Evolutionary conservation across 2,329 filamentous ascomycete species (phyloP).

Genomic region (Colletotrichum spaethianum): DNA sequence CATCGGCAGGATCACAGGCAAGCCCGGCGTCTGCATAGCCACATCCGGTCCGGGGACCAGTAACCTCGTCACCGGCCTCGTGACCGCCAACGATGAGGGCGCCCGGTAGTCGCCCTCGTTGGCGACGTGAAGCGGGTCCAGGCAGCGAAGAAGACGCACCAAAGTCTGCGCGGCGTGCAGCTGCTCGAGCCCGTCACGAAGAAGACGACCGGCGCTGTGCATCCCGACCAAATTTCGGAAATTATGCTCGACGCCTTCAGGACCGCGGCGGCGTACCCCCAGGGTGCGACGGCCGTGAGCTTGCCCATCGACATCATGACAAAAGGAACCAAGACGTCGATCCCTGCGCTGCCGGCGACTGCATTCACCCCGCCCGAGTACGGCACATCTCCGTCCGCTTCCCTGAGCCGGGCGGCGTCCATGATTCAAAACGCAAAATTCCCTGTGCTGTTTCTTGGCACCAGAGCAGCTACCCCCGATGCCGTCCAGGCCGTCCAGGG

Average conservation of each 20-base stretch:
- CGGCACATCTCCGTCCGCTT: constrained; percentile 53
- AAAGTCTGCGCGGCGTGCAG: constrained; percentile 60
- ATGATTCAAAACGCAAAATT: constrained; percentile 52
- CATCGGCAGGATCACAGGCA: constrained; percentile 60
- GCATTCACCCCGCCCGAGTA: constrained; percentile 58
- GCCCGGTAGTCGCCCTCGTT: constrained; percentile 63
- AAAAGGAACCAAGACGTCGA: constrained; percentile 50
- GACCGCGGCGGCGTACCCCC: constrained; percentile 55
- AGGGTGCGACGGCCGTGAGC: constrained; percentile 59
- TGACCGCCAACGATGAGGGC: constrained; percentile 63
- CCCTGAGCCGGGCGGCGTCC: constrained; percentile 51
- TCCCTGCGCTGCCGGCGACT: constrained; percentile 54
- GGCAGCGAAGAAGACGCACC: constrained; percentile 61
- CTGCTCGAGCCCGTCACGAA: constrained; percentile 61
- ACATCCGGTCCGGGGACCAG: constrained; percentile 63
- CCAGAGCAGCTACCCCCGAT: constrained; percentile 56
- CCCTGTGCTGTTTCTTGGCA: constrained; percentile 62
- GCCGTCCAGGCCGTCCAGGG: constrained; percentile 58
- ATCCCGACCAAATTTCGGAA: constrained; percentile 63
- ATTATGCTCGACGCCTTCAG: constrained; percentile 62
- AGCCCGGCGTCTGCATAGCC: constrained; percentile 61
- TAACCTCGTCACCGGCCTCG: constrained; percentile 61
- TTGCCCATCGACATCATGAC: constrained; percentile 61
- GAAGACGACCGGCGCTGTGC: constrained; percentile 56
- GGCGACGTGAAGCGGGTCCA: constrained; percentile 60